Percentiles rank a stretch among this genome's conserved stretches.
These are phyloP conservation scores for Curvularia lunata DNA, from an alignment of 2,329 filamentous ascomycete genomes.

Conservation along the genomic window DNA sequence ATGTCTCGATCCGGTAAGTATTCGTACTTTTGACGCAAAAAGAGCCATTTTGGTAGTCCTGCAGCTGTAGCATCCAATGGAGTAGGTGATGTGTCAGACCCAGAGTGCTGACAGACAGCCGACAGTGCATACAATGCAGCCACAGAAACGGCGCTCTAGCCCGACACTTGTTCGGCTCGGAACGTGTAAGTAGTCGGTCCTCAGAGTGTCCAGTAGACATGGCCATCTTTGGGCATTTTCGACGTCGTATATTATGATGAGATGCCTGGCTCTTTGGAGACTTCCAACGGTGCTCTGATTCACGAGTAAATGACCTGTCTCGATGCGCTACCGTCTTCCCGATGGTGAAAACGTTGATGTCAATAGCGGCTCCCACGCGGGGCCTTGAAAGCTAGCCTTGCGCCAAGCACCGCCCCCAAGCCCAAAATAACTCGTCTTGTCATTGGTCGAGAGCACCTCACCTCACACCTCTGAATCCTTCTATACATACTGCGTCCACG, in stretches of 20 bases:
- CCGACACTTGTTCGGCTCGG: not conserved
- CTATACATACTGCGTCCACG: not conserved
- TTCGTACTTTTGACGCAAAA: constrained; percentile 4
- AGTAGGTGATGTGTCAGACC: constrained; percentile 9
- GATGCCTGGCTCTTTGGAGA: not conserved
- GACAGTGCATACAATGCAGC: not conserved
- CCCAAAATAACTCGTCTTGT: constrained; percentile 2
- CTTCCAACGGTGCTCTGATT: not conserved
- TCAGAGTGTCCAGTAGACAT: not conserved
- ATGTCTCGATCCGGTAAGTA: not conserved
- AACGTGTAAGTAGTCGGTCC: not conserved
- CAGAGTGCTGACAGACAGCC: constrained; percentile 8
- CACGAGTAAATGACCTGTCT: not conserved
- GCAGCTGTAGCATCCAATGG: constrained; percentile 12
- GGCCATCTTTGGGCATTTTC: not conserved
- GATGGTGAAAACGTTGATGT: not conserved
- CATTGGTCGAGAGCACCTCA: not conserved
- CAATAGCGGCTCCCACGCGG: not conserved
- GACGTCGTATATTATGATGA: not conserved
- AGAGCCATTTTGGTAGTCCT: constrained; percentile 4
- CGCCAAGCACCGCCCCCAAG: not conserved
- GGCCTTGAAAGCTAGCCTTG: not conserved
- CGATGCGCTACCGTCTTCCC: not conserved
- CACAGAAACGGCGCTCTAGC: not conserved
- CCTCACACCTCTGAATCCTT: not conserved